Evolutionary conservation across 2,329 filamentous ascomycete species (phyloP).

Genomic region (Aspergillus versicolor): DNA sequence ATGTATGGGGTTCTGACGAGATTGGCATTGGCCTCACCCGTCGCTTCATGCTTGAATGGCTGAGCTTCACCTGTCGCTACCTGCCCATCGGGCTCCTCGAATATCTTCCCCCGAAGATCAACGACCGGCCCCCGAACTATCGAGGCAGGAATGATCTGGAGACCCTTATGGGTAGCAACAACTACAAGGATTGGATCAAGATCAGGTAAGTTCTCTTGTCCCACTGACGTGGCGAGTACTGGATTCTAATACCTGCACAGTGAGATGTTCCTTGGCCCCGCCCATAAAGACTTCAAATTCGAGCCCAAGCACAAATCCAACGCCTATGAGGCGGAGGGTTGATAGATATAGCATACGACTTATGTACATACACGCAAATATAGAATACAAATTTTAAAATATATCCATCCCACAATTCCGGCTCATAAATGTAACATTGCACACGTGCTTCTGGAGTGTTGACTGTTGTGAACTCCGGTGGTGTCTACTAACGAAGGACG

Average conservation of each 20-base stretch:
- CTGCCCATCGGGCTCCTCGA: slow-evolving; percentile 87
- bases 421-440: not conserved
- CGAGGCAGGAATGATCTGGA: slow-evolving; percentile 85
- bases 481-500: too few relatives aligned
- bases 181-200: slow-evolving; percentile 98
- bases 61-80: slow-evolving; percentile 91
- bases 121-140: slow-evolving; percentile 85
- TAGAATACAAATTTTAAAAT: not conserved
- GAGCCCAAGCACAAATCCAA: slow-evolving; percentile 98
- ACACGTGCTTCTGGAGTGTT: too few relatives aligned
- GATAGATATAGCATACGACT: not conserved
- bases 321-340: slow-evolving; percentile 68
- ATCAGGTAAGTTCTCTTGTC: slow-evolving; percentile 68
- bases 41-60: slow-evolving; percentile 90
- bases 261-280: slow-evolving; percentile 95
- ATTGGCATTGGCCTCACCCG: slow-evolving; percentile 87
- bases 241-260: slow-evolving; percentile 46
- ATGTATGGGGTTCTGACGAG: slow-evolving; percentile 95
- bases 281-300: slow-evolving; percentile 87
- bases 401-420: not conserved
- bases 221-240: slow-evolving; percentile 1
- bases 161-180: slow-evolving; percentile 83
- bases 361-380: not conserved
- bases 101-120: slow-evolving; percentile 80
- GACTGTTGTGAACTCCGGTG: too few relatives aligned